A percentile compares a stretch with the other conserved stretches of the same genome.
These are phyloP conservation scores for Lipomyces orientalis DNA, from an alignment of 805 yeast genomes.

Conservation along the genomic window DNA sequence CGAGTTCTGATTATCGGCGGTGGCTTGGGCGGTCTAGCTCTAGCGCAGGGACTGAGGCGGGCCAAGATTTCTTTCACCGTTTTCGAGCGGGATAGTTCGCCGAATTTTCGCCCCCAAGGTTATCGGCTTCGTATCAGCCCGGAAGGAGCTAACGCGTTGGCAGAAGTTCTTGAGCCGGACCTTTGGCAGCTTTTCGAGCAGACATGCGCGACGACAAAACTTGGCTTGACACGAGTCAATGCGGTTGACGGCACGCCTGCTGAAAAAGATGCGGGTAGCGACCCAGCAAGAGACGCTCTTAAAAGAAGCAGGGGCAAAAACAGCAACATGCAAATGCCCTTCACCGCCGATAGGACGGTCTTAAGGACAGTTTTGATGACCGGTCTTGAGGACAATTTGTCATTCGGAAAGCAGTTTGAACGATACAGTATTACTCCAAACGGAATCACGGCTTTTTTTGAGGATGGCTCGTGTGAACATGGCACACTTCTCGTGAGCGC, in stretches of 20 bases:
- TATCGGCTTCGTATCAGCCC: constrained; percentile 15
- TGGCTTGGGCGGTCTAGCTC: constrained; percentile 20
- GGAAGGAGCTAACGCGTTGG: constrained; percentile 13
- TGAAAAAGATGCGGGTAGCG: not conserved
- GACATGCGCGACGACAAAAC: constrained; percentile 11
- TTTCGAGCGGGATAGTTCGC: constrained; percentile 12
- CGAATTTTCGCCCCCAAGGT: constrained; percentile 13
- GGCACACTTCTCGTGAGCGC: constrained; percentile 15
- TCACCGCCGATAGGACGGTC: not conserved
- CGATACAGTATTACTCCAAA: not conserved
- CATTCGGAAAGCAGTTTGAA: constrained; percentile 8
- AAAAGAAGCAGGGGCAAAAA: no score
- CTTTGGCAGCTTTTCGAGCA: constrained; percentile 12
- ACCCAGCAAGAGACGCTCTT: not conserved
- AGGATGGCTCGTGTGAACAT: constrained; percentile 9
- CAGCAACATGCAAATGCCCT: not conserved
- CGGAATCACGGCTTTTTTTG: constrained; percentile 2
- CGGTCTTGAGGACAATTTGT: constrained; percentile 6
- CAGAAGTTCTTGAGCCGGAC: not conserved
- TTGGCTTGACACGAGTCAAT: constrained; percentile 4
- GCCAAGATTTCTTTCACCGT: constrained; percentile 4
- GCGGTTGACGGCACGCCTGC: not conserved
- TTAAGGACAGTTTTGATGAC: constrained; percentile 2
- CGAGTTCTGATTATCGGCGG: constrained; percentile 7
- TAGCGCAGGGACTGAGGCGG: constrained; percentile 14